Conservation (phyloP, 257 asterid species). For the Perilla frutescens region DNA sequence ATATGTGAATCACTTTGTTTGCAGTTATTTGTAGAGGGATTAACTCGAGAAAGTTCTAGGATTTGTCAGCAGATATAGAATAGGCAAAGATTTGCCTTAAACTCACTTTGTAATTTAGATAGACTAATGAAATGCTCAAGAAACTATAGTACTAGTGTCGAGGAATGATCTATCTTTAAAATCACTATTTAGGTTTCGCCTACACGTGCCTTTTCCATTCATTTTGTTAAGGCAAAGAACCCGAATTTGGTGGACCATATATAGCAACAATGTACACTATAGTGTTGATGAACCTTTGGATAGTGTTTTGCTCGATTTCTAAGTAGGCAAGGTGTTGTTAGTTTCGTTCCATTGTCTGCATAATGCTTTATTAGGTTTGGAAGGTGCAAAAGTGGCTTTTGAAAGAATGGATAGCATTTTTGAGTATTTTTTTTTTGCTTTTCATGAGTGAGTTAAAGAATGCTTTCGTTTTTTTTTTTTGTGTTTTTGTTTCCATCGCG, state of each 20-base stretch:
- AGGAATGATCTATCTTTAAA: neutral
- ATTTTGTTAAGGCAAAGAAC: constrained; percentile 19
- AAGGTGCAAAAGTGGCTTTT: constrained; percentile 23
- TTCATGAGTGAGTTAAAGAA: constrained; percentile 13
- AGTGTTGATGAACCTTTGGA: constrained; percentile 11
- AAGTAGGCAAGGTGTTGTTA: neutral
- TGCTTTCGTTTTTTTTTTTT: neutral
- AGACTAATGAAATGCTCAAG: constrained; percentile 9
- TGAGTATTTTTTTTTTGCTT: constrained; percentile 7
- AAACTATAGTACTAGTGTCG: constrained; percentile 11
- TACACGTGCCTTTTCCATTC: constrained; percentile 2
- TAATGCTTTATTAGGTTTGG: constrained; percentile 34
- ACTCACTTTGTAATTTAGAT: constrained; percentile 24
- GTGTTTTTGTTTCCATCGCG: neutral
- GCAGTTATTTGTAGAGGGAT: constrained; percentile 13
- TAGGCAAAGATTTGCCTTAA: constrained; percentile 31
- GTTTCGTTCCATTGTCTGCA: constrained; percentile 22
- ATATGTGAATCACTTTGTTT: constrained; percentile 28
- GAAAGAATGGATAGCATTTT: constrained; percentile 32
- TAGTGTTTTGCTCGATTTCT: neutral
- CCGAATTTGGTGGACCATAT: constrained; percentile 21
- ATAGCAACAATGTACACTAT: constrained; percentile 5
- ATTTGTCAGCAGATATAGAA: constrained; percentile 19
- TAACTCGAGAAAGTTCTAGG: constrained; percentile 23
- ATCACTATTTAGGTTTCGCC: neutral